Percentiles rank a stretch among this genome's conserved stretches.
Evolutionary conservation across 352 stramenopile genomes (phyloP).

Genomic region (Globisporangium polare): DNA sequence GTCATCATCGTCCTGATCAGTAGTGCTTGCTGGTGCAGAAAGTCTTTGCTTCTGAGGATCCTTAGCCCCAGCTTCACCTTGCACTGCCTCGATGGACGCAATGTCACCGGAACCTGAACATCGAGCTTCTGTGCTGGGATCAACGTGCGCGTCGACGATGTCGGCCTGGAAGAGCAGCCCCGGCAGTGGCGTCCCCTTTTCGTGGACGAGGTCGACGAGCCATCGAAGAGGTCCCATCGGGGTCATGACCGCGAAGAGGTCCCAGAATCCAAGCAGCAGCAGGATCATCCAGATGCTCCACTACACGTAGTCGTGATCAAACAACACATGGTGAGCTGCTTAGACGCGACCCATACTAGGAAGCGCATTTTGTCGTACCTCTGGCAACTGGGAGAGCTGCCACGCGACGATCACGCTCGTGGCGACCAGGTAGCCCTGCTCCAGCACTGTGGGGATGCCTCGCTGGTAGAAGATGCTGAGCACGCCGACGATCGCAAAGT

Average conservation of each 20-base stretch:
- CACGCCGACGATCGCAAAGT: slow-evolving; percentile 82
- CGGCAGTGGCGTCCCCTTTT: slow-evolving; percentile 83
- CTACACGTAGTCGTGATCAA: slow-evolving; percentile 7
- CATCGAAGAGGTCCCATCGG: slow-evolving; percentile 93
- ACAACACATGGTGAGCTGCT: neutral
- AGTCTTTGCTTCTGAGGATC: neutral
- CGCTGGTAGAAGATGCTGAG: slow-evolving; percentile 87
- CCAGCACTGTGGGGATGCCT: slow-evolving; percentile 71
- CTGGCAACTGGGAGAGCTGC: slow-evolving; percentile 94
- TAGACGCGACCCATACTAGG: neutral
- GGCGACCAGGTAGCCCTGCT: slow-evolving; percentile 89
- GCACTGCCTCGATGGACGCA: neutral
- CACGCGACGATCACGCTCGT: slow-evolving; percentile 96
- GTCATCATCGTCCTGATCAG: slow-evolving; percentile 11
- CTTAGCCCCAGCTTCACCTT: neutral
- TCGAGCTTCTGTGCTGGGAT: neutral
- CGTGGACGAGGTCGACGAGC: slow-evolving; percentile 91
- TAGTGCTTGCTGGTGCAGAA: neutral
- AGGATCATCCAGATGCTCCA: slow-evolving; percentile 88
- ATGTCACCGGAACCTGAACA: neutral
- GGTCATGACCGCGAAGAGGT: slow-evolving; percentile 96
- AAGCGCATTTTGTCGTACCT: slow-evolving; percentile 85
- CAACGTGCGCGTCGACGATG: slow-evolving; percentile 40
- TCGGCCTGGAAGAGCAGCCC: slow-evolving; percentile 94
- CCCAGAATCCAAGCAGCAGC: slow-evolving; percentile 95